Percentiles rank a stretch among this genome's conserved stretches.
These are phyloP conservation scores for Borovskyia barvae DNA, from an alignment of 208 protist species.

Conservation along the genomic window DNA sequence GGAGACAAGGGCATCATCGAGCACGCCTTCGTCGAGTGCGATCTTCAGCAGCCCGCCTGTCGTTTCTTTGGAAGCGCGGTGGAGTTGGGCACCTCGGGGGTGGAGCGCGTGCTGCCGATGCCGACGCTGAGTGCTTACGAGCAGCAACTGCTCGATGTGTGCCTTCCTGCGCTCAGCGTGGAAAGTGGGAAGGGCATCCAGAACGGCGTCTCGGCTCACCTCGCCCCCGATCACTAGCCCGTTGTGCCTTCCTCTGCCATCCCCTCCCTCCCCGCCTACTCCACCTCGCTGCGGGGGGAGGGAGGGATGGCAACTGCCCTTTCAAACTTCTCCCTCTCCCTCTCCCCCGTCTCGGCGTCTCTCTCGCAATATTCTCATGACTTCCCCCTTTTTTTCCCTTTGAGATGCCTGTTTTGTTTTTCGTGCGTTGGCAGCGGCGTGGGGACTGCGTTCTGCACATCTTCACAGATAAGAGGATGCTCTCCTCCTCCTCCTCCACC, in stretches of 20 bases:
- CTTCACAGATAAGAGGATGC: background rate
- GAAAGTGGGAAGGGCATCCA: constrained; percentile 76
- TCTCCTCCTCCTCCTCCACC: background rate
- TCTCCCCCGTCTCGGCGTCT: background rate
- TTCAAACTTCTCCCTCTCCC: background rate
- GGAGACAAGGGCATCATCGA: constrained; percentile 73
- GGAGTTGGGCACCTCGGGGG: constrained; percentile 74
- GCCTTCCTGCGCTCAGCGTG: constrained; percentile 69
- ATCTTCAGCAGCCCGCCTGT: constrained; percentile 37
- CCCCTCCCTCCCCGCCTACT: background rate
- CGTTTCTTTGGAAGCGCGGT: constrained; percentile 82
- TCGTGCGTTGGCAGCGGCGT: background rate
- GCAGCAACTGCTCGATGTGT: constrained; percentile 60
- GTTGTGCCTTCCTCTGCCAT: background rate
- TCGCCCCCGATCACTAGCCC: constrained; percentile 7
- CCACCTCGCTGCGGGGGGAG: too few relatives aligned
- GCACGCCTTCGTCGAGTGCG: constrained; percentile 70
- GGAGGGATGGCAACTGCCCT: too few relatives aligned
- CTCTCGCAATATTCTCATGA: background rate
- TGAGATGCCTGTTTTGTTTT: background rate
- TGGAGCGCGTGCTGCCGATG: constrained; percentile 64
- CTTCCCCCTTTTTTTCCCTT: background rate
- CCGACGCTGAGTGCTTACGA: constrained; percentile 62
- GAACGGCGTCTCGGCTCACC: constrained; percentile 34
- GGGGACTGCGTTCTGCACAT: background rate